Conservation (phyloP, 2,329 filamentous ascomycete species). For the Aureobasidium sp. region DNA sequence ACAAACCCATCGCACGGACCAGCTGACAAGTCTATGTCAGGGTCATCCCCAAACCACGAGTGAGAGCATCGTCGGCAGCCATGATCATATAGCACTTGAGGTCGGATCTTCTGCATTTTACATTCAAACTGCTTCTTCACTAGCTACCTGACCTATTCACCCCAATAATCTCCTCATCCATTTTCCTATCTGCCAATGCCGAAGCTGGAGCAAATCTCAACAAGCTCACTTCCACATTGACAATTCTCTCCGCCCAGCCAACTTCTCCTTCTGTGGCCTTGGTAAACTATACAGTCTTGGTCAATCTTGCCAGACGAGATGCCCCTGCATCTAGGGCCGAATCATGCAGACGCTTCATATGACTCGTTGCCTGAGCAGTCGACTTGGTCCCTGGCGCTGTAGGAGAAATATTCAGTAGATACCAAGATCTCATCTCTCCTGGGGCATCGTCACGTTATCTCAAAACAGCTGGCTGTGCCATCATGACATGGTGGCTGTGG, state of each 20-base stretch:
- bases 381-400: background rate
- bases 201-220: background rate
- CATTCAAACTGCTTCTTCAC: background rate
- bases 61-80: too few relatives aligned
- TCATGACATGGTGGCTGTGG: background rate
- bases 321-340: background rate
- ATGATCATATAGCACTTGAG: too few relatives aligned
- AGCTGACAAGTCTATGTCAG: background rate
- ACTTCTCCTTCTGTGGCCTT: background rate
- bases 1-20: conserved; percentile 6
- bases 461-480: background rate
- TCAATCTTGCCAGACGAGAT: background rate
- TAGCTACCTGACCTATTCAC: background rate
- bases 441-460: background rate
- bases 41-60: background rate
- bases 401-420: background rate
- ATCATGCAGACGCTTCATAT: background rate
- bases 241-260: background rate
- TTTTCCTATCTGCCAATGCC: background rate
- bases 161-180: background rate
- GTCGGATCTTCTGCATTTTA: background rate
- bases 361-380: background rate
- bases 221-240: conserved; percentile 4
- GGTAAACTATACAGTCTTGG: background rate
- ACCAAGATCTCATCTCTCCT: background rate